These are phyloP conservation scores for Bolboschoenoplectus hybrid DNA, from an alignment of 202 grass and related monocot species.

Conservation along the genomic window DNA sequence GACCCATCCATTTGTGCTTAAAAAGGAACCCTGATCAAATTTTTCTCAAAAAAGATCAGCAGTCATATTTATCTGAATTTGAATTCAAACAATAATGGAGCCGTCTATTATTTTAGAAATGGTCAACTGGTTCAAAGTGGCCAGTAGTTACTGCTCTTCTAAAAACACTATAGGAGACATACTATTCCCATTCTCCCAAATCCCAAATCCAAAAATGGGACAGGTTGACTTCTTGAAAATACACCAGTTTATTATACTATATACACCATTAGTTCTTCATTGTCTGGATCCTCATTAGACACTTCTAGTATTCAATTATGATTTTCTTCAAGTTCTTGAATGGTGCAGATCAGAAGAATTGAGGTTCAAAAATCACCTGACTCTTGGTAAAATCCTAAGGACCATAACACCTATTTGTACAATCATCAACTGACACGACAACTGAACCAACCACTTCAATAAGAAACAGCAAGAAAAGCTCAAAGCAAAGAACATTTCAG, in stretches of 20 bases:
- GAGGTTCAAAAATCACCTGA: neutral
- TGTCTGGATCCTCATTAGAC: neutral
- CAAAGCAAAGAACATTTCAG: neutral
- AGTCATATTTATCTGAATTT: neutral
- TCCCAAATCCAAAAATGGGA: conserved; percentile 11
- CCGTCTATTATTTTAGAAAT: neutral
- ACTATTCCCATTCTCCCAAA: neutral
- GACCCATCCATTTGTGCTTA: neutral
- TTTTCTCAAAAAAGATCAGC: neutral
- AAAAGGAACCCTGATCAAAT: neutral
- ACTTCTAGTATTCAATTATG: neutral
- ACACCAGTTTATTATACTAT: neutral
- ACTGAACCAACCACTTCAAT: neutral
- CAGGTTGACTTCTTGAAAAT: neutral
- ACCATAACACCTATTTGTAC: neutral
- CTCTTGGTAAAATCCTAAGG: neutral
- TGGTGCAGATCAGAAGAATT: neutral
- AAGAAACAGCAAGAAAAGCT: neutral
- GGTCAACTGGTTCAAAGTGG: neutral
- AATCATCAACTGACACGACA: neutral
- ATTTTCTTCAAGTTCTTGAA: neutral
- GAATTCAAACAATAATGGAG: neutral
- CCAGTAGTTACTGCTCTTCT: neutral
- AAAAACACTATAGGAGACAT: neutral
- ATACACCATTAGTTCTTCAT: neutral